Evolutionary conservation across 73 alveolate genomes (phyloP), one percentile per base, ranked within the genome.

Genomic region (Paramecium pentaurelia): DNA sequence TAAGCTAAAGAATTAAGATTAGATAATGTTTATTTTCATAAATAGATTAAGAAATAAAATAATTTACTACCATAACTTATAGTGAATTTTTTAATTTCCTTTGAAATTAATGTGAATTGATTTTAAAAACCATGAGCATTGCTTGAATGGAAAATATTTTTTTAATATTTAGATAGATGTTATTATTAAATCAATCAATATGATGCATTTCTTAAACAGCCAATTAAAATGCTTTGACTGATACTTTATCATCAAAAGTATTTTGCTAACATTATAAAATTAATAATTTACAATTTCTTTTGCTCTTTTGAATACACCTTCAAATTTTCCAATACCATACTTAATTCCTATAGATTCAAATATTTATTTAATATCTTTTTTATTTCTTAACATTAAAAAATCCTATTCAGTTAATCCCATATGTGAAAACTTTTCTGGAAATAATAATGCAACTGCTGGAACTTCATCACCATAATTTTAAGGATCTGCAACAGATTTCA

Each of bases 401-500:
- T 89, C 94, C n/a, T 89, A 84, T 71, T 70, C 51, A 14, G 71
- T 45, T 14, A 89, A 59, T 38, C 94, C 94, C 94, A 89, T 89
- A 47, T 89, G 88, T 47, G 86, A 77, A 32, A 71, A 89, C 30
- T 89, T 89, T 27, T 89, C 71, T 22, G 94, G 94, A 64, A 89
- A 89, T 16, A 89, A 36, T 30, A 89, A 83, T n/a, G 47, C 80
- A 16, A 89, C 94, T 45, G 94, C 94, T 16, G 94, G 94, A 40
- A 71, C 88, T 89, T 89, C 94, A 71, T 89, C 94, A 40, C 94
- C 94, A 89, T 89, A 89, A 71, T 89, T 89, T 83, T 89, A 37
- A 25, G 94, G 94, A 89, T 89, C 94, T 22, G 94, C 94, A 12
- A 89, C 88, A 8, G 94, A 89, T 44, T 89, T 89, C 94, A 71